Base-by-base conservation (phyloP, 495 filamentous ascomycete genomes). In the Lepraria neglecta region DNA sequence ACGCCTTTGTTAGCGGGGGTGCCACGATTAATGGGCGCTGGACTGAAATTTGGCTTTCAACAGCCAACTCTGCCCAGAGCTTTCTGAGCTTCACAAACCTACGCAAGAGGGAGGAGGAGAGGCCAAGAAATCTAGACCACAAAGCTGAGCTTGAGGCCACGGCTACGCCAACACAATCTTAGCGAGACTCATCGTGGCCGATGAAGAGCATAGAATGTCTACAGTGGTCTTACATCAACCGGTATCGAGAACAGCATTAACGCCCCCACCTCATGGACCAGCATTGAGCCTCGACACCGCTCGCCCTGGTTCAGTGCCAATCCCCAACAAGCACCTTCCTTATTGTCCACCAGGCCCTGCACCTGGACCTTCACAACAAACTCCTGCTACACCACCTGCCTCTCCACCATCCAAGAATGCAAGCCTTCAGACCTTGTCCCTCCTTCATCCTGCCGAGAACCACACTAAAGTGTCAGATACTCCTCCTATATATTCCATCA, bases 271-370 rank as follows among this genome's bases (percentile, higher is more conserved):
- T 3, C 68, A 80, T 11, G 61, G 75, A 14, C 65, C 76, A 21
- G 64, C 74, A 11, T 64, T 80, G 58, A 72, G 63, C 44, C 67
- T 80, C 35, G 76, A 77, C 61, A 68, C 66, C 28, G 58, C 60
- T 42, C 59, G 64, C 46, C 69, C 75, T 54, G 74, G 70, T 45
- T 66, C 76, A n/a, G 78, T 76, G 42, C 81, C 89, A 14, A 80
- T 97, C 27, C 92, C 94, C 10, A 96, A 96, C 74, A 96, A 95
- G 70, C 90, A 95, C 73, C 75, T 97, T 15, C 89, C 91, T 9
- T 77, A 86, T 55, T 92, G 90, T 68, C 87, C 91, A n/a, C 82
- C 91, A 10, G 89, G 89, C 0, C 85, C 89, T 10, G 76, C 80
- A 11, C 87, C 86, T 10, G 70, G 77, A 50, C 74, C 68, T 6